Base-by-base conservation (phyloP, 2,329 filamentous ascomycete species). In the Xylariaceae sp. region DNA sequence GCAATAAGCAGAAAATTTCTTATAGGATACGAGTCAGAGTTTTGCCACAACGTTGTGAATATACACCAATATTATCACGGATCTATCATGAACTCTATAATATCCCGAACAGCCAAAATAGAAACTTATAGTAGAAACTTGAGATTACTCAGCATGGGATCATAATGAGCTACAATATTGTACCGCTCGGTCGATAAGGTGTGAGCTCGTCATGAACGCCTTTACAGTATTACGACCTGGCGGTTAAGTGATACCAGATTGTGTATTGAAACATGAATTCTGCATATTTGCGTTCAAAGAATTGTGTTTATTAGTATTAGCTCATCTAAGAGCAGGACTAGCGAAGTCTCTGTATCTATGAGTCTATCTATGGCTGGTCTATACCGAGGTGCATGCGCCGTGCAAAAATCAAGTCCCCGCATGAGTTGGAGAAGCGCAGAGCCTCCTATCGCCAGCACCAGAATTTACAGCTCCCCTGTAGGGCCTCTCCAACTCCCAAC, bases 371-470 rank as follows among this genome's bases (percentile, higher is more conserved):
- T 52, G 33, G 30, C 32, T 18, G 27, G 23, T 50, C 18, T 6
- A 30, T 54, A 33, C 7, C 18, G 35, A 37, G n/a, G n/a, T 33
- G 44, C 40, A 43, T 39, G 6, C 6, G 6, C 40, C 27, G 16
- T 21, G 8, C n/a, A 23, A 24, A 43, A 32, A 51, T 30, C 47
- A 27, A 29, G 46, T 50, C 57, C 50, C 57, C 47, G 50, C 54
- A 57, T 33, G 15, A 57, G 16, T 59, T 55, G 57, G 54, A 48
- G 54, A 59, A 52, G 18, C 37, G 47, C 50, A 57, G 57, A 58
- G 54, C 57, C 57, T 55, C 57, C 52, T 48, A 20, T 20, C 32
- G 15, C 32, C 41, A 30, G 35, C 27, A 30, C 18, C 44, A 16
- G 20, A 26, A 16, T 2, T 27, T 41, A 45, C n/a, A n/a, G n/a